phyloP scores from a whole-genome alignment of 495 filamentous ascomycete genomes.

The Eremomyces bilateralis region DNA sequence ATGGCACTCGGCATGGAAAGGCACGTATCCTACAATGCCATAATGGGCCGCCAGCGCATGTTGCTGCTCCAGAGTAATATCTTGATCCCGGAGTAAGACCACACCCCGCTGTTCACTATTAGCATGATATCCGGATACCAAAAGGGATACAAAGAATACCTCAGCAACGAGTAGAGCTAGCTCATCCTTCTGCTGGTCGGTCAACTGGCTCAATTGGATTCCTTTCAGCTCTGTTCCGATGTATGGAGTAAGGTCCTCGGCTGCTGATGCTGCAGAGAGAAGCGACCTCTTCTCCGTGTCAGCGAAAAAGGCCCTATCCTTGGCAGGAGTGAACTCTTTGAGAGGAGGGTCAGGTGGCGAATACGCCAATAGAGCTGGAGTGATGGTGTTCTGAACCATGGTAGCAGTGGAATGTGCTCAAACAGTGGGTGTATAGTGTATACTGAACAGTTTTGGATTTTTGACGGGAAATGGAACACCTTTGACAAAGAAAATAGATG shows the following conservation, averaged over 20 bases:
- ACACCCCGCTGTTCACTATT: constrained; percentile 18
- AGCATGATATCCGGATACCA: constrained; percentile 1
- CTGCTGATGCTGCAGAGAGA: constrained; percentile 1
- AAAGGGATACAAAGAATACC: constrained; percentile 1
- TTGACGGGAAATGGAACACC: too few species aligned
- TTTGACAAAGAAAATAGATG: too few species aligned
- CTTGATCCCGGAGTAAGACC: constrained; percentile 25
- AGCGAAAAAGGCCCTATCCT: constrained; percentile 2
- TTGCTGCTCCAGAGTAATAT: constrained; percentile 12
- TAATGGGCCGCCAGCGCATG: constrained; percentile 2
- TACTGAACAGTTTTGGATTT: too few species aligned
- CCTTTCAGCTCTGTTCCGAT: constrained; percentile 24
- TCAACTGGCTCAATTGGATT: constrained; percentile 21
- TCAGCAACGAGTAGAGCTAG: constrained; percentile 24
- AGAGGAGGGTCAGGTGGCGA: constrained; percentile 2
- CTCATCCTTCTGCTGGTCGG: constrained; percentile 22
- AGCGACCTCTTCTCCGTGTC: constrained; percentile 3
- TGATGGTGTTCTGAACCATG: not conserved
- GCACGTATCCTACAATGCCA: constrained; percentile 1
- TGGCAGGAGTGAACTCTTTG: constrained; percentile 2
- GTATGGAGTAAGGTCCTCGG: constrained; percentile 19
- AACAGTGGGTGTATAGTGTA: too few species aligned
- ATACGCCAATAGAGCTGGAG: constrained; percentile 2
- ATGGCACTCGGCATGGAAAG: not conserved
- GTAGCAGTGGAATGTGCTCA: too few species aligned